Percentiles rank a stretch among this genome's conserved stretches.
These are phyloP conservation scores for Cryptococcus sp. DNA, from an alignment of 1,284 basidiomycete species.

Conservation along the genomic window DNA sequence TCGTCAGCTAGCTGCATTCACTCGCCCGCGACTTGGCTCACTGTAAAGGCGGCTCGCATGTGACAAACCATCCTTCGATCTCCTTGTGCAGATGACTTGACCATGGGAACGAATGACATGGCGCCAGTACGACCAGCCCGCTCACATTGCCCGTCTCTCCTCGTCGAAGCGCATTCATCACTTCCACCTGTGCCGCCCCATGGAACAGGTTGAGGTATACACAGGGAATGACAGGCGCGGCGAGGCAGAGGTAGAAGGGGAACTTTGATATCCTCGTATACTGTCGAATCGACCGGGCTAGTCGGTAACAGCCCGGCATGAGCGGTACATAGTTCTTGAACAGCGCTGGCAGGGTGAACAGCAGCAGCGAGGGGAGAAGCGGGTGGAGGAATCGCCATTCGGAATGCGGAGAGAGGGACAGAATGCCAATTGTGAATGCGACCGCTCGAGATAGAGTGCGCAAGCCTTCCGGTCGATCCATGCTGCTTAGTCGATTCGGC, in stretches of 20 bases:
- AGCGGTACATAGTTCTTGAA: conserved; percentile 50
- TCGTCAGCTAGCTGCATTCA: conserved; percentile 21
- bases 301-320: conserved; percentile 27
- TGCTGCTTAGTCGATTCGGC: conserved; percentile 28
- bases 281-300: conserved; percentile 27
- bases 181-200: conserved; percentile 67
- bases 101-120: conserved; percentile 97
- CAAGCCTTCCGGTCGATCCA: conserved; percentile 40
- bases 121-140: conserved; percentile 81
- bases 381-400: conserved; percentile 98
- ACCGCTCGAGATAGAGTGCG: conserved; percentile 54
- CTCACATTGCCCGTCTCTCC: conserved; percentile 19
- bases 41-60: conserved; percentile 84
- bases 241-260: conserved; percentile 50
- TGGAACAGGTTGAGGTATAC: conserved; percentile 68
- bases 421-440: conserved; percentile 61
- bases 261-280: conserved; percentile 37
- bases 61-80: conserved; percentile 70
- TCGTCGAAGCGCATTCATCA: conserved; percentile 50
- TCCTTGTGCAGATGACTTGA: conserved; percentile 77
- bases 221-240: conserved; percentile 56
- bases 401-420: conserved; percentile 82
- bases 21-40: conserved; percentile 40
- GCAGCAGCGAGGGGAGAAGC: conserved; percentile 73
- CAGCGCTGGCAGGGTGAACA: conserved; percentile 70